phyloP scores from a whole-genome alignment of 345 rosid species.

The Aquilaria yunnanensis region DNA sequence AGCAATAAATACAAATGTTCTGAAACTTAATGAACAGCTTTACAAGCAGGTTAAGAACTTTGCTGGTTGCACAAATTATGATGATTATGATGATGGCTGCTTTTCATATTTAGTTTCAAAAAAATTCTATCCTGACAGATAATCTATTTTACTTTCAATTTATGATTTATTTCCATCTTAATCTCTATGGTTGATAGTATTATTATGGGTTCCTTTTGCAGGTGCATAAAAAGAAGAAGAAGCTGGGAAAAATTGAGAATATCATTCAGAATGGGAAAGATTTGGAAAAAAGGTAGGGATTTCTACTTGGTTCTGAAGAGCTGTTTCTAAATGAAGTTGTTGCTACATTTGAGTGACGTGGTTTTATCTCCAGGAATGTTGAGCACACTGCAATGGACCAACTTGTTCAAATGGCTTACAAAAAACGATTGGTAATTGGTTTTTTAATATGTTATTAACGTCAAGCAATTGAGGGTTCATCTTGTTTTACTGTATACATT shows the following conservation, averaged over 20 bases:
- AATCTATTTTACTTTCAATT: not conserved
- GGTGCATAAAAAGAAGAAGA: constrained; percentile 57
- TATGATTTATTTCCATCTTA: not conserved
- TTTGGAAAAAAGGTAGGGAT: constrained; percentile 51
- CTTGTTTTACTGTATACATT: too few species aligned
- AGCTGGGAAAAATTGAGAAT: constrained; percentile 50
- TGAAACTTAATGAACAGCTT: constrained; percentile 63
- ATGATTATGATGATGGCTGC: not conserved
- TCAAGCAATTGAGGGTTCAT: not conserved
- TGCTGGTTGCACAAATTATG: not conserved
- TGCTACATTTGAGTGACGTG: constrained; percentile 17
- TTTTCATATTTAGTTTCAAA: not conserved
- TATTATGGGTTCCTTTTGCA: constrained; percentile 22
- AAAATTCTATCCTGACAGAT: not conserved
- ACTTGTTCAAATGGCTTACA: constrained; percentile 80
- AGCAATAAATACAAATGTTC: constrained; percentile 52
- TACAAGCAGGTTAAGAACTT: constrained; percentile 54
- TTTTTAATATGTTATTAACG: not conserved
- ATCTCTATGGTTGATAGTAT: not conserved
- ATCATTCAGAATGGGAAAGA: constrained; percentile 48
- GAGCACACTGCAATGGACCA: constrained; percentile 83
- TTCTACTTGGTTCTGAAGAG: constrained; percentile 10
- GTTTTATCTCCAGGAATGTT: constrained; percentile 48
- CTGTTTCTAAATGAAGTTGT: constrained; percentile 6
- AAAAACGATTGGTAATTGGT: constrained; percentile 60